Conservation (phyloP, 192 early-diverging fungal species). For the Glomus cerebriforme region DNA sequence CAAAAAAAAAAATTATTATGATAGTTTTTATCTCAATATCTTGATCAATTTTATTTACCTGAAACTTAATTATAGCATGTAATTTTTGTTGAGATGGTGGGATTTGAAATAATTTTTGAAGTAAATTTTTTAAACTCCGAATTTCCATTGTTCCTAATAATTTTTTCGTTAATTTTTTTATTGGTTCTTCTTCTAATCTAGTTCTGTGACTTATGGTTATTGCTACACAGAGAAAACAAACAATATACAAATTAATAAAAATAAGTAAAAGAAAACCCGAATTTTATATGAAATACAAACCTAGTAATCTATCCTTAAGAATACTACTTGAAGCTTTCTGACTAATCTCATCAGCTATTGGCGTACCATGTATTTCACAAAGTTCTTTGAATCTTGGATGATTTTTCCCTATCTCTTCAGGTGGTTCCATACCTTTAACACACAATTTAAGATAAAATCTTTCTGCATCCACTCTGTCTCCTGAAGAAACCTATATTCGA, state of each 20-base stretch:
- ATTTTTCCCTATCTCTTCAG: constrained; percentile 38
- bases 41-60: constrained; percentile 1
- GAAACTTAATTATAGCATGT: constrained; percentile 33
- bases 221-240: constrained; percentile 4
- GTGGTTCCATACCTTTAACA: constrained; percentile 39
- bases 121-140: constrained; percentile 49
- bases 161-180: constrained; percentile 34
- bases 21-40: too few species aligned
- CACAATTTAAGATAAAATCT: constrained; percentile 50
- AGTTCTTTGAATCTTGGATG: constrained; percentile 56
- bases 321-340: constrained; percentile 42
- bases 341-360: constrained; percentile 36
- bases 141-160: constrained; percentile 51
- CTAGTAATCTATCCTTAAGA: constrained; percentile 47
- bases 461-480: constrained; percentile 49
- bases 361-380: constrained; percentile 49
- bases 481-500: constrained; percentile 39
- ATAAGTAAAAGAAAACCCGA: neutral
- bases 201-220: constrained; percentile 25
- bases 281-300: constrained; percentile 27
- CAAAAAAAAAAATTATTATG: neutral
- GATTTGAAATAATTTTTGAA: constrained; percentile 52
- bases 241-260: neutral
- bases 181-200: constrained; percentile 16
- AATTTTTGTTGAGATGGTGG: constrained; percentile 45